These are phyloP conservation scores for Herpetospermum pedunculosum DNA, from an alignment of 306 rosid genomes.

Conservation along the genomic window DNA sequence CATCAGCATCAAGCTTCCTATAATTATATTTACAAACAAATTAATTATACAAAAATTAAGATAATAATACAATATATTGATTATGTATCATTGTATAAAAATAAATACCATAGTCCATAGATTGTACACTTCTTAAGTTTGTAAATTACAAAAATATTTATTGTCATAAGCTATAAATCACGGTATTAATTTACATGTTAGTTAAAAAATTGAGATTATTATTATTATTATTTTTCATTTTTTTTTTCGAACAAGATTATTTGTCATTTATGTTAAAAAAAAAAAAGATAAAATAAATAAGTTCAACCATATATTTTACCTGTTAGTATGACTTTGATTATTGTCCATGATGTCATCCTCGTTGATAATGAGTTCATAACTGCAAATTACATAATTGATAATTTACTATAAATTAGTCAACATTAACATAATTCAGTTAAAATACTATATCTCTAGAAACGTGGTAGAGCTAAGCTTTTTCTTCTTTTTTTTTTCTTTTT, in stretches of 20 bases:
- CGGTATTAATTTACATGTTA: too few relatives aligned
- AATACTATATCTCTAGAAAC: too few relatives aligned
- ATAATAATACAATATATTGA: neutral
- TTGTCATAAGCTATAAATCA: neutral
- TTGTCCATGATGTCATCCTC: neutral
- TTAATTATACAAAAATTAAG: neutral
- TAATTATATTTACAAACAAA: neutral
- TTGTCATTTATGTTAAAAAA: too few relatives aligned
- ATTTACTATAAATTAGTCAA: neutral
- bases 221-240: too few relatives aligned
- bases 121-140: neutral
- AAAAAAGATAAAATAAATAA: neutral
- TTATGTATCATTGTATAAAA: too few relatives aligned
- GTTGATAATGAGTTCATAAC: neutral
- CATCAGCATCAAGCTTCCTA: slow-evolving; percentile 7
- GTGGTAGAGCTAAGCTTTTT: too few relatives aligned
- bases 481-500: too few relatives aligned
- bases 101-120: too few relatives aligned
- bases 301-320: neutral
- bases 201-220: too few relatives aligned
- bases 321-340: neutral
- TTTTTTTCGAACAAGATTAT: too few relatives aligned
- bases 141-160: neutral
- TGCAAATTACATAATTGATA: neutral
- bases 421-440: too few relatives aligned